Evolutionary conservation across 2,329 filamentous ascomycete genomes (phyloP).

Genomic region (Xylaria digitata): DNA sequence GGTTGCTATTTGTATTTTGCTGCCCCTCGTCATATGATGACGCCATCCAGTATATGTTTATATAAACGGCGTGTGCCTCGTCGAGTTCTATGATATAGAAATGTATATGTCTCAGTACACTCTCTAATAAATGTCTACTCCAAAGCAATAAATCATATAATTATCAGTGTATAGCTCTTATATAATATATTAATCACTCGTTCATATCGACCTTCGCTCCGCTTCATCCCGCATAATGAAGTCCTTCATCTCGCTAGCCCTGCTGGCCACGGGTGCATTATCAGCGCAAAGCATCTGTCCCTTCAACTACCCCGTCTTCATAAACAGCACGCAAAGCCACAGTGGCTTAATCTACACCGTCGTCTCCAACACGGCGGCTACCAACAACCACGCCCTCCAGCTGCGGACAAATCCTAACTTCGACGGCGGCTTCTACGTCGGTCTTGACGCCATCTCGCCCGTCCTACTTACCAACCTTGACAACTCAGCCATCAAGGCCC

Average conservation of each 20-base stretch:
- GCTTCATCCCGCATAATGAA: slow-evolving; percentile 17
- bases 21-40: slow-evolving; percentile 24
- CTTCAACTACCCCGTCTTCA: slow-evolving; percentile 39
- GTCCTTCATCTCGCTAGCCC: slow-evolving; percentile 29
- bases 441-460: slow-evolving; percentile 39
- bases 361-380: slow-evolving; percentile 33
- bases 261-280: slow-evolving; percentile 28
- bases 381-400: slow-evolving; percentile 43
- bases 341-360: slow-evolving; percentile 39
- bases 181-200: not conserved
- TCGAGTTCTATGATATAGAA: not conserved
- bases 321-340: slow-evolving; percentile 40
- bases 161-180: not conserved
- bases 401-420: slow-evolving; percentile 36
- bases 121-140: not conserved
- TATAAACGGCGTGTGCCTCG: slow-evolving; percentile 1
- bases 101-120: not conserved
- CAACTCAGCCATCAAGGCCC: slow-evolving; percentile 29
- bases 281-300: slow-evolving; percentile 36
- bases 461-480: slow-evolving; percentile 38
- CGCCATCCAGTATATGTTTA: not conserved
- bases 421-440: slow-evolving; percentile 30
- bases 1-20: not conserved
- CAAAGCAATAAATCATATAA: not conserved
- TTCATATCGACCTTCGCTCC: not conserved